Conservation (phyloP, 257 asterid species). For the Solanum sejunctum region DNA sequence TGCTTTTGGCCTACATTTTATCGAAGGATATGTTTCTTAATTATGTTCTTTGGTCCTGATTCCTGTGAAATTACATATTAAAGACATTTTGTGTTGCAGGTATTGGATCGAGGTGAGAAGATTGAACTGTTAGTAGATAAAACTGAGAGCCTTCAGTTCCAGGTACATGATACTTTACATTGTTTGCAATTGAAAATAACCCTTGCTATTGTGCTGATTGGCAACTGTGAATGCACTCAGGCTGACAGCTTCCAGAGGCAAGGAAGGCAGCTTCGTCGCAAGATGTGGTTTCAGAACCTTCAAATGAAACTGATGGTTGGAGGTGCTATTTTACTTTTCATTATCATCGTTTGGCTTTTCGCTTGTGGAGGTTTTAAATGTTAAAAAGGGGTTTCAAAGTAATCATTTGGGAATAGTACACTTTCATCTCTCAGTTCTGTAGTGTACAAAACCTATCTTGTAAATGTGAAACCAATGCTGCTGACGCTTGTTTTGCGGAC, state of each 20-base stretch:
- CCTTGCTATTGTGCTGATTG: not conserved
- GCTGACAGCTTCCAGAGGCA: constrained; percentile 98
- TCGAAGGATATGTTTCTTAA: not conserved
- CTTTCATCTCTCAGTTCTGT: not conserved
- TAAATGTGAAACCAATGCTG: constrained; percentile 6
- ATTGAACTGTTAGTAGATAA: constrained; percentile 89
- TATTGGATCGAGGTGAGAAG: constrained; percentile 95
- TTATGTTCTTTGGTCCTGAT: not conserved
- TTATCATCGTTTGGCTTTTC: constrained; percentile 56
- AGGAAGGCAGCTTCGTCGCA: constrained; percentile 85
- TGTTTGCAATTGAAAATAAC: not conserved
- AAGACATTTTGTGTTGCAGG: constrained; percentile 26
- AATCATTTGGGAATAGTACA: not conserved
- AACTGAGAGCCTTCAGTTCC: constrained; percentile 94
- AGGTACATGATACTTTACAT: constrained; percentile 29
- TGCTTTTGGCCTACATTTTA: not conserved
- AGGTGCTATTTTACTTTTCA: constrained; percentile 33
- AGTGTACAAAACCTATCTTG: constrained; percentile 6
- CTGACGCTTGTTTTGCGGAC: not conserved
- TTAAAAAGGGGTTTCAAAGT: not conserved
- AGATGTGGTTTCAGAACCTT: constrained; percentile 93
- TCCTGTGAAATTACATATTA: not conserved
- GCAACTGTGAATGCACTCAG: constrained; percentile 22
- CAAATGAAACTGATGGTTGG: constrained; percentile 73
- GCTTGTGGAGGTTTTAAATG: constrained; percentile 39